Base-by-base conservation (phyloP, 2,329 filamentous ascomycete genomes). In the Beauveria scarabaeidicola region DNA sequence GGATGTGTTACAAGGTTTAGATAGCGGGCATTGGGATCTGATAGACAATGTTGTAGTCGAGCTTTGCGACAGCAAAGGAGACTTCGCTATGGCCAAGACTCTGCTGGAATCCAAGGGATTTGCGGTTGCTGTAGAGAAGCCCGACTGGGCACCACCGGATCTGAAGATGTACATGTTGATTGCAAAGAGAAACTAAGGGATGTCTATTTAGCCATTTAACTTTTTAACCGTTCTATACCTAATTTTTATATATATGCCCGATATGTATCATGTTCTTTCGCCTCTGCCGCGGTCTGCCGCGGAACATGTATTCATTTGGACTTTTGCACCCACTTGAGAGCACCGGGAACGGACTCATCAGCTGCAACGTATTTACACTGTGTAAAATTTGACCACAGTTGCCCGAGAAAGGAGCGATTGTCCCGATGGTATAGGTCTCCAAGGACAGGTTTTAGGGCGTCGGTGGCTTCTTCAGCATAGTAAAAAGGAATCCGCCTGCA, bases 401-500 rank as follows among this genome's bases (percentile, higher is more conserved):
- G 73, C 53, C 74, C 73, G 58, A 78, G 63, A 67, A 80, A 80
- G 25, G 72, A 74, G 53, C 72, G 66, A 13, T 73, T 67, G 52
- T 81, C 78, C 9, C 70, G 68, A 66, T 74, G 74, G 71, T 85
- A 85, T 58, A 79, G 73, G 32, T 78, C 73, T 8, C 82, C 82
- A 19, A 85, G 76, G n/a, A 85, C 70, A 10, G 77, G 77, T 66
- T 75, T 76, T 67, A 85, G 81, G 41, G 81, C 79, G 60, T 78
- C 73, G 10, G 81, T 83, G n/a, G 82, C 82, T 67, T 82, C 78
- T 61, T 81, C 77, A 23, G 81, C 81, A 64, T 83, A 75, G 74
- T 86, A 86, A 69, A 84, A 84, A 15, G 82, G 82, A 50, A 85
- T 84, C 40, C 73, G 71, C 27, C 74, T 76, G 57, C 13, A n/a